These are phyloP conservation scores for Blastobotrys arbuscula DNA, from an alignment of 1,139 yeast species.

Conservation along the genomic window DNA sequence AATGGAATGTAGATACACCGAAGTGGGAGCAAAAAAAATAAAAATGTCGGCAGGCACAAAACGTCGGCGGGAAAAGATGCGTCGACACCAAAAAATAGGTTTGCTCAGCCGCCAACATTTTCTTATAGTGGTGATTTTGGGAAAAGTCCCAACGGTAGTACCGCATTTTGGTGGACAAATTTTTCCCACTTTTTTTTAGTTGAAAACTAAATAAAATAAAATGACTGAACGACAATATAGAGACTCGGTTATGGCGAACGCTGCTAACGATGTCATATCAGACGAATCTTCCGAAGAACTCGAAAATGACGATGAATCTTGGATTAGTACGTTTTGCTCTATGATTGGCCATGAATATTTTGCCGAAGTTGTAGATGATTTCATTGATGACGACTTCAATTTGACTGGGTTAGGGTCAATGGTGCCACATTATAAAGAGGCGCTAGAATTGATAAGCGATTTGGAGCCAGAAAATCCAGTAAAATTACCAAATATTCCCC, in stretches of 20 bases:
- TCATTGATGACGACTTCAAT: conserved; percentile 94
- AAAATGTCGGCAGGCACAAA: too few relatives aligned
- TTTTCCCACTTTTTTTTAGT: too few relatives aligned
- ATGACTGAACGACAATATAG: background rate
- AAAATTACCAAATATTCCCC: conserved; percentile 62
- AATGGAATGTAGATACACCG: too few relatives aligned
- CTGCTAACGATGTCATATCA: background rate
- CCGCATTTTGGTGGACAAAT: too few relatives aligned
- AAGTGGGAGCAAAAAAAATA: too few relatives aligned
- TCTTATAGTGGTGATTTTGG: too few relatives aligned
- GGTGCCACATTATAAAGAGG: conserved; percentile 89
- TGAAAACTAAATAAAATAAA: background rate
- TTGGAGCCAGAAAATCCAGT: conserved; percentile 64
- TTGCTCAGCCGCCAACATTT: too few relatives aligned
- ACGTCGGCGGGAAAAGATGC: too few relatives aligned
- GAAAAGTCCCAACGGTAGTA: too few relatives aligned
- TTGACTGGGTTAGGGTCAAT: conserved; percentile 80
- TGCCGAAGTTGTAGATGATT: conserved; percentile 88
- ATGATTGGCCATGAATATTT: conserved; percentile 89
- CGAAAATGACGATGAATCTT: conserved; percentile 40
- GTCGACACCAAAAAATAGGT: too few relatives aligned
- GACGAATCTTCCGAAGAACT: conserved; percentile 18
- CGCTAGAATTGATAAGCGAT: conserved; percentile 83
- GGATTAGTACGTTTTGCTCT: conserved; percentile 88
- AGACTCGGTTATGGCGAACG: too few relatives aligned